Evolutionary conservation across 108 stramenopile species (phyloP).

Genomic region (Asterionellopsis glacialis): DNA sequence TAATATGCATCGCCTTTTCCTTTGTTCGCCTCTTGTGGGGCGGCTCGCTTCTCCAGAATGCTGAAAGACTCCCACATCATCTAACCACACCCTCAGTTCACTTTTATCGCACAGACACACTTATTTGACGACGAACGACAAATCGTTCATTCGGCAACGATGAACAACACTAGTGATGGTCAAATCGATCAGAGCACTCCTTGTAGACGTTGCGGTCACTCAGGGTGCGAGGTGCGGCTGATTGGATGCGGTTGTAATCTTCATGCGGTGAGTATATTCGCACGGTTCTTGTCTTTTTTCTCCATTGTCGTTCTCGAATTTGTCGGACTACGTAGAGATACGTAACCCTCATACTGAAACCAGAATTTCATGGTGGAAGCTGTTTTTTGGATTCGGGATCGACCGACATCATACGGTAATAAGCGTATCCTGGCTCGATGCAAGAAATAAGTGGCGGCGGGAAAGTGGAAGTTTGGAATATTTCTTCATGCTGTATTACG

Average conservation of each 20-base stretch:
- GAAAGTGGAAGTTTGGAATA: not conserved
- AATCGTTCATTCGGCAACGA: too few relatives aligned
- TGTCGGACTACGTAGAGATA: not conserved
- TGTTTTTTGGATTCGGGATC: not conserved
- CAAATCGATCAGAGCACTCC: not conserved
- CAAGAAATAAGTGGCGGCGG: not conserved
- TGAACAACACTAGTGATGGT: too few relatives aligned
- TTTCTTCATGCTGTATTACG: not conserved
- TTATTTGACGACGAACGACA: too few relatives aligned
- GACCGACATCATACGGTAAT: not conserved
- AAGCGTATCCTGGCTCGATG: not conserved
- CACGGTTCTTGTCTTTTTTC: not conserved
- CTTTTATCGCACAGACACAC: too few relatives aligned
- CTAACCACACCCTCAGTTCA: too few relatives aligned
- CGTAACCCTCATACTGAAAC: not conserved
- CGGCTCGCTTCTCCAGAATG: too few relatives aligned
- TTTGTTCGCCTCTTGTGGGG: too few relatives aligned
- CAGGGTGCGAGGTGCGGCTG: conserved; percentile 45
- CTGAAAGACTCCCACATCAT: too few relatives aligned
- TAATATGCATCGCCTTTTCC: too few relatives aligned
- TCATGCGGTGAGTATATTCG: conserved; percentile 52
- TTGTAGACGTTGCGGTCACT: conserved; percentile 29
- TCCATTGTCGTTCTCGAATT: not conserved
- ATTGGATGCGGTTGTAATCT: conserved; percentile 60
- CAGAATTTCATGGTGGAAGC: not conserved